Evolutionary conservation across 257 asterid species (phyloP).

Genomic region (Ocimum tenuiflorum): DNA sequence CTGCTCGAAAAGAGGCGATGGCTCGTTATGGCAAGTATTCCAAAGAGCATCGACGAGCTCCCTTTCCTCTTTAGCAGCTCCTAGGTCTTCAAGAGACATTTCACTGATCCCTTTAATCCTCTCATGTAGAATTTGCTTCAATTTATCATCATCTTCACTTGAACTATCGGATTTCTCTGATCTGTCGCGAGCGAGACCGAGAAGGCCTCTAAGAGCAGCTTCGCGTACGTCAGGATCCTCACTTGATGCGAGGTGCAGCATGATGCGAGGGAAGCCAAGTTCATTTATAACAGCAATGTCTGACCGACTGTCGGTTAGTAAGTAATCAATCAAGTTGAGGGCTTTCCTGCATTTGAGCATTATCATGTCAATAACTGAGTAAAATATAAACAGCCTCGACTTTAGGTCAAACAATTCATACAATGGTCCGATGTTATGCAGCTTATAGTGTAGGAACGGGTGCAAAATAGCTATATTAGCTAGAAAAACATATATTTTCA

Average conservation of each 20-base stretch:
- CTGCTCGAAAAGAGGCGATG: constrained; percentile 64
- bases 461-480: no score
- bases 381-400: no score
- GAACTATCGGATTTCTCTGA: constrained; percentile 19
- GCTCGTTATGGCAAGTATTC: constrained; percentile 50
- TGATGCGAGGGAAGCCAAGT: constrained; percentile 58
- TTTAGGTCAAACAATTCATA: no score
- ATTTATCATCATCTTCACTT: constrained; percentile 45
- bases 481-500: no score
- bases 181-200: constrained; percentile 45
- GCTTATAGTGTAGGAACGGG: no score
- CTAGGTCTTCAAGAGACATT: constrained; percentile 70
- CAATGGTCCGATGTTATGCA: no score
- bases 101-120: constrained; percentile 48
- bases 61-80: constrained; percentile 74
- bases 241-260: constrained; percentile 70
- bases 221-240: constrained; percentile 73
- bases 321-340: constrained; percentile 59
- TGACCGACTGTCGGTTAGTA: constrained; percentile 49
- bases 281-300: constrained; percentile 48
- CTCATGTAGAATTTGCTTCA: constrained; percentile 60
- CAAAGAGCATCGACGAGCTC: constrained; percentile 79
- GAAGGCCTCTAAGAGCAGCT: constrained; percentile 75
- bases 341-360: constrained; percentile 61
- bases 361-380: background rate